Percentiles rank a stretch among this genome's conserved stretches.
phyloP scores from a whole-genome alignment of 805 yeast genomes.

The Metschnikowia santaceciliae region DNA sequence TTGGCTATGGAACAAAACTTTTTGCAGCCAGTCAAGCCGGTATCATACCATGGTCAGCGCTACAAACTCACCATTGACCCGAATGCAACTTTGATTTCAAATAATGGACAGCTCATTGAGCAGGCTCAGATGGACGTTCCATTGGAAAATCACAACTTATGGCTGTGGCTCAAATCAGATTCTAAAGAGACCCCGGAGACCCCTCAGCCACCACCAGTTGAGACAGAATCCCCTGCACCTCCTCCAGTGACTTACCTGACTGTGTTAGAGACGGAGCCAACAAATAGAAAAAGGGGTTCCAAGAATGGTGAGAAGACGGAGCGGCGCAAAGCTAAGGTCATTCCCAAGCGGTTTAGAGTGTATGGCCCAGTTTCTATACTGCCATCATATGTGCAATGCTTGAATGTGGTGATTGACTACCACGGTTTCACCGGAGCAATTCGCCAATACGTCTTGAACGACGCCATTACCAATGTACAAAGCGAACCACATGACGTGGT shows the following conservation, averaged over 20 bases:
- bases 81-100: no score
- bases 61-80: no score
- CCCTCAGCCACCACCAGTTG: no score
- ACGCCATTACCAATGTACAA: slow-evolving; percentile 15
- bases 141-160: background rate
- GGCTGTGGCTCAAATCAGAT: background rate
- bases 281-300: background rate
- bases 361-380: slow-evolving; percentile 8
- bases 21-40: no score
- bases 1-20: background rate
- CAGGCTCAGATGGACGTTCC: no score
- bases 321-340: slow-evolving; percentile 12
- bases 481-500: slow-evolving; percentile 8
- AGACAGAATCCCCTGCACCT: no score
- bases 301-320: slow-evolving; percentile 1
- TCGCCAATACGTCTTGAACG: slow-evolving; percentile 9
- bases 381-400: slow-evolving; percentile 19
- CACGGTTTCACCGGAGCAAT: slow-evolving; percentile 19
- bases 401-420: slow-evolving; percentile 20
- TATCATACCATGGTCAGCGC: no score
- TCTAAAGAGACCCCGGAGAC: no score
- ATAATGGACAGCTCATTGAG: no score
- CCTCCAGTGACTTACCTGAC: background rate
- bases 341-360: slow-evolving; percentile 10
- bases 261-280: background rate